phyloP scores from a whole-genome alignment of 2,329 filamentous ascomycete species.

The Albophoma yamanashiensis region DNA sequence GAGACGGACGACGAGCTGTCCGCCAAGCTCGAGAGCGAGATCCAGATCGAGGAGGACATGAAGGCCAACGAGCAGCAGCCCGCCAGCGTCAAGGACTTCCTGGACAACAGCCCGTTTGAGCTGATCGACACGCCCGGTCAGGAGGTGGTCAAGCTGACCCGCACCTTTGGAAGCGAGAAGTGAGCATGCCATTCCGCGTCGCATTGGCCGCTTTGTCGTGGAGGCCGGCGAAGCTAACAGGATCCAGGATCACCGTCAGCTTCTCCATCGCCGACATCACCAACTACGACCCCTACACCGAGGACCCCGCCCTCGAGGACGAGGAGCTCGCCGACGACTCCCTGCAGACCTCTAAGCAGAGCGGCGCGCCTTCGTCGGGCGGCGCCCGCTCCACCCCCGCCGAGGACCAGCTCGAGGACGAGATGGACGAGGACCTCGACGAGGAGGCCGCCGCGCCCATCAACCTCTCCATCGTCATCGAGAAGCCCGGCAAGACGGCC shows the following conservation, averaged over 20 bases:
- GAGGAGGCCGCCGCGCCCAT: conserved; percentile 61
- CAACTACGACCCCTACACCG: conserved; percentile 26
- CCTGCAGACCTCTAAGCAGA: conserved; percentile 43
- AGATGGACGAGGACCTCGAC: conserved; percentile 40
- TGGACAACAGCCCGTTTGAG: conserved; percentile 77
- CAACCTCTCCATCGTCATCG: conserved; percentile 74
- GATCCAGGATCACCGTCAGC: conserved; percentile 29
- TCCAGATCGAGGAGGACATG: conserved; percentile 74
- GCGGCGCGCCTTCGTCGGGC: conserved; percentile 38
- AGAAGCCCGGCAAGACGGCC: conserved; percentile 61
- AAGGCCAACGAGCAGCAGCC: conserved; percentile 62
- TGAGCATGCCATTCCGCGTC: conserved; percentile 30
- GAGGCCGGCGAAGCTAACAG: conserved; percentile 3
- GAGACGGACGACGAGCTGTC: conserved; percentile 70
- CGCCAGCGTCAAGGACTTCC: conserved; percentile 73
- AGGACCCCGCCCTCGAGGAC: conserved; percentile 27
- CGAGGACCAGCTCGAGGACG: conserved; percentile 24
- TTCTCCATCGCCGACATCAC: conserved; percentile 31
- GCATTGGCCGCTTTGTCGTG: background rate
- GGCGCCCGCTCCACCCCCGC: conserved; percentile 44
- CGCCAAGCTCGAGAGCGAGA: conserved; percentile 76
- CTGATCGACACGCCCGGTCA: conserved; percentile 72
- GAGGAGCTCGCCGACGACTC: conserved; percentile 27
- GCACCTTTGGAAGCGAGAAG: conserved; percentile 82
- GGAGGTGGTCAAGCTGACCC: conserved; percentile 78